Percentiles rank a stretch among this genome's conserved stretches.
These are phyloP conservation scores for Hypholoma fasciculare DNA, from an alignment of 768 basidiomycete genomes.

Conservation along the genomic window DNA sequence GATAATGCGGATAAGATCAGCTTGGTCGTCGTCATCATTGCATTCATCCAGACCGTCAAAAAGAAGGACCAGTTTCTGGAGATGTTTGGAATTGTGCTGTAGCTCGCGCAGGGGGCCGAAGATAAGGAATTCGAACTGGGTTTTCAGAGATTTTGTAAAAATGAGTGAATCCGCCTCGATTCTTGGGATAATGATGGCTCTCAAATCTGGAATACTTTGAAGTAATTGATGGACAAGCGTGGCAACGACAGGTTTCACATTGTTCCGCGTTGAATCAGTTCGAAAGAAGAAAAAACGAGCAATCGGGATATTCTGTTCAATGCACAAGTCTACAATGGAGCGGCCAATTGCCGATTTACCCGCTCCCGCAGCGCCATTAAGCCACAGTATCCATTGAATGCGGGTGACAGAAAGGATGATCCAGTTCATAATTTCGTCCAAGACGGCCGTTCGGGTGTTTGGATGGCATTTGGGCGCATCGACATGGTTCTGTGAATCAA, in stretches of 20 bases:
- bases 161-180: background rate
- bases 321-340: background rate
- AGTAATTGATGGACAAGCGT: background rate
- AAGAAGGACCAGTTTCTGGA: background rate
- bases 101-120: background rate
- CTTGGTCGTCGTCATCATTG: background rate
- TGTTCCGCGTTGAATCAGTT: background rate
- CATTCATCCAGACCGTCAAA: background rate
- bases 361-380: background rate
- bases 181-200: background rate
- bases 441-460: background rate
- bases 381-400: background rate
- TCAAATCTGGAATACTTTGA: background rate
- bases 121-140: background rate
- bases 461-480: background rate
- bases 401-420: background rate
- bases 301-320: background rate
- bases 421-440: background rate
- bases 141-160: background rate
- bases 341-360: background rate
- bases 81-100: background rate
- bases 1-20: background rate
- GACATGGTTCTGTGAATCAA: background rate
- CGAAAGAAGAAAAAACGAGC: background rate
- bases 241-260: background rate